Percentiles rank a stretch among this genome's conserved stretches.
These are phyloP conservation scores for Camptophora hylomeconis DNA, from an alignment of 2,329 filamentous ascomycete species.

Conservation along the genomic window DNA sequence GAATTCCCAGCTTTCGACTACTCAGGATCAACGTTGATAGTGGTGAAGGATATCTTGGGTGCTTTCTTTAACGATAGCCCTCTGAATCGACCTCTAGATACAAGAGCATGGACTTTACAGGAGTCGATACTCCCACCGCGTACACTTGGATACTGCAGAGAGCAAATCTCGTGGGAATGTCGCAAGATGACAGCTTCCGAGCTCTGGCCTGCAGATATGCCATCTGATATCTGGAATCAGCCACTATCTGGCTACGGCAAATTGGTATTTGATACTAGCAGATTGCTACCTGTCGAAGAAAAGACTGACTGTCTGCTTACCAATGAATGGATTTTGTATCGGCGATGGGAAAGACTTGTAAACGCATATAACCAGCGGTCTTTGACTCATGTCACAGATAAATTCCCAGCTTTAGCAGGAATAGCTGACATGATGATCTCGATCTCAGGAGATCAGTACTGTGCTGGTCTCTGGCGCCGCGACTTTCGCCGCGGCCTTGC, in stretches of 20 bases:
- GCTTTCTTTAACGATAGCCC: neutral
- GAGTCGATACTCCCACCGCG: too few species aligned
- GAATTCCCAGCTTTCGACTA: neutral
- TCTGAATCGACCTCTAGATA: neutral
- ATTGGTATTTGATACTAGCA: too few species aligned
- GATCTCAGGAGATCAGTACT: neutral
- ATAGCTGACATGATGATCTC: neutral
- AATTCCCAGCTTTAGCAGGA: slow-evolving; percentile 1
- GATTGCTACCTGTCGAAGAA: neutral
- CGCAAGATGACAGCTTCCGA: neutral
- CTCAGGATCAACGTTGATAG: neutral
- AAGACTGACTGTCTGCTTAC: neutral
- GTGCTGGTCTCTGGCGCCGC: slow-evolving; percentile 2
- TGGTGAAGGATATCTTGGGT: neutral
- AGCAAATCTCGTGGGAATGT: too few species aligned
- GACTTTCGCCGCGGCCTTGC: neutral
- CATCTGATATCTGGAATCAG: neutral
- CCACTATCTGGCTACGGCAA: too few species aligned
- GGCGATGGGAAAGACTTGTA: neutral
- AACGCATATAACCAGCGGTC: neutral
- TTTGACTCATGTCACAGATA: slow-evolving; percentile 1
- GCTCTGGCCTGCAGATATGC: neutral
- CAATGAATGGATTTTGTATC: neutral
- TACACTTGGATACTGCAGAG: too few species aligned
- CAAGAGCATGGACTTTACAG: neutral